Evolutionary conservation across 768 basidiomycete species (phyloP).

Genomic region (Hericium rajendrae): DNA sequence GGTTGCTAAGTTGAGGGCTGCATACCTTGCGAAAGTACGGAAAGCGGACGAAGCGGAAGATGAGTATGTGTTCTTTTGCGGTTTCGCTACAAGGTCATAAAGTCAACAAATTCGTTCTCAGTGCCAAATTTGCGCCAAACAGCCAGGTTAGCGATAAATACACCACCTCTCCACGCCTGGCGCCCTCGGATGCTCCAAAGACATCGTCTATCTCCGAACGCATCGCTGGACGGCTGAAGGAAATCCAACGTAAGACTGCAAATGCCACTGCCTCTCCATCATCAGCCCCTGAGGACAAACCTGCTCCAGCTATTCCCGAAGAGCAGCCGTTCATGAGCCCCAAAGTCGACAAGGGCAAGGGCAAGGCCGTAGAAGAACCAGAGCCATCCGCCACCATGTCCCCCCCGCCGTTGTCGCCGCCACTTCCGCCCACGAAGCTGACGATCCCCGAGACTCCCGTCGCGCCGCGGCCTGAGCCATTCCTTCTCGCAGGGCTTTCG

Average conservation of each 20-base stretch:
- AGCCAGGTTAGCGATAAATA: conserved; percentile 56
- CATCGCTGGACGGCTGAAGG: conserved; percentile 73
- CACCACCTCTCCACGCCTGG: conserved; percentile 67
- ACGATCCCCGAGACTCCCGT: conserved; percentile 27
- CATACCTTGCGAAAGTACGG: conserved; percentile 69
- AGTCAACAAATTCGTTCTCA: conserved; percentile 22
- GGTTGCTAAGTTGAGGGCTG: conserved; percentile 59
- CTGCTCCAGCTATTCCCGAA: conserved; percentile 22
- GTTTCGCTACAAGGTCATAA: background rate
- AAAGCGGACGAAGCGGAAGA: conserved; percentile 90
- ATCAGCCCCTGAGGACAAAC: conserved; percentile 17
- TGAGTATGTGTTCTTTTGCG: conserved; percentile 50
- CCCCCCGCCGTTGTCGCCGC: conserved; percentile 57
- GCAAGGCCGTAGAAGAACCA: conserved; percentile 42
- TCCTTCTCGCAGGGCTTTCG: conserved; percentile 69
- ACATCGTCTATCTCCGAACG: conserved; percentile 81
- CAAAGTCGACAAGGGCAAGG: conserved; percentile 81
- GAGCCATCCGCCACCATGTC: conserved; percentile 31
- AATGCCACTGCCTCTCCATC: conserved; percentile 2
- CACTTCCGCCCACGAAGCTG: conserved; percentile 35
- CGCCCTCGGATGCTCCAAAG: conserved; percentile 50
- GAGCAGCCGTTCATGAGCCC: conserved; percentile 20
- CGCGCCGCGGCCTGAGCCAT: conserved; percentile 37
- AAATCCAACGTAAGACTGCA: conserved; percentile 54
- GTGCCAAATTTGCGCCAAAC: conserved; percentile 83